A percentile compares a stretch with the other conserved stretches of the same genome.
Conservation (phyloP, 108 stramenopile species). For the Discostella pseudostelligera region DNA sequence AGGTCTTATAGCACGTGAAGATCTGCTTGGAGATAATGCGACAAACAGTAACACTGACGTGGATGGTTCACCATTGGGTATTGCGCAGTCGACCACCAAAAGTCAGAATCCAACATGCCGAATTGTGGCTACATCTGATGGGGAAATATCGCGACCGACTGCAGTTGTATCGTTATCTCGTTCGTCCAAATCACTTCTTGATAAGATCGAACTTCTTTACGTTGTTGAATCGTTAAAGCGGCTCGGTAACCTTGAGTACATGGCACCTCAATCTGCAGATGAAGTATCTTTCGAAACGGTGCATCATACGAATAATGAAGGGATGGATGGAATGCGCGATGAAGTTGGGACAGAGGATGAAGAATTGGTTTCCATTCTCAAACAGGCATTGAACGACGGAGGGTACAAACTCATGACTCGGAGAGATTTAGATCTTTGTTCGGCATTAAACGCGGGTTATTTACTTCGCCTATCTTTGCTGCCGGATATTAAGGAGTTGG, state of each 20-base stretch:
- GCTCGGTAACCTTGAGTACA: slow-evolving; percentile 40
- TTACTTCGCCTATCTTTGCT: slow-evolving; percentile 68
- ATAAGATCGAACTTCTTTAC: slow-evolving; percentile 61
- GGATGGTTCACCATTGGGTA: too few species aligned
- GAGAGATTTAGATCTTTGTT: slow-evolving; percentile 79
- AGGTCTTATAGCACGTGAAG: neutral
- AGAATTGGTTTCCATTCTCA: slow-evolving; percentile 44
- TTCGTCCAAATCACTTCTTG: slow-evolving; percentile 32
- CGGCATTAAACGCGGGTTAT: slow-evolving; percentile 79
- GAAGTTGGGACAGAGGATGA: slow-evolving; percentile 30
- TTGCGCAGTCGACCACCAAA: too few species aligned
- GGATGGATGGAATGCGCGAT: neutral
- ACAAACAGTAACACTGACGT: too few species aligned
- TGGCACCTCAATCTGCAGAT: slow-evolving; percentile 18
- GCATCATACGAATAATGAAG: neutral
- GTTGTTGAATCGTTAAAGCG: slow-evolving; percentile 56
- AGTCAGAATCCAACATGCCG: slow-evolving; percentile 28
- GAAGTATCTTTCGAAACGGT: neutral
- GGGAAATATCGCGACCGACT: slow-evolving; percentile 42
- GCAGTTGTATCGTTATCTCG: slow-evolving; percentile 17
- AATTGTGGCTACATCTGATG: slow-evolving; percentile 55
- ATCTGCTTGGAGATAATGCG: too few species aligned
- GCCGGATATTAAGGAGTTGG: slow-evolving; percentile 58
- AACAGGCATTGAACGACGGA: slow-evolving; percentile 68
- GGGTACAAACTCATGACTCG: slow-evolving; percentile 65